Conservation (phyloP, 163 green algal species). For the Chlamydomonas reinhardtii region DNA sequence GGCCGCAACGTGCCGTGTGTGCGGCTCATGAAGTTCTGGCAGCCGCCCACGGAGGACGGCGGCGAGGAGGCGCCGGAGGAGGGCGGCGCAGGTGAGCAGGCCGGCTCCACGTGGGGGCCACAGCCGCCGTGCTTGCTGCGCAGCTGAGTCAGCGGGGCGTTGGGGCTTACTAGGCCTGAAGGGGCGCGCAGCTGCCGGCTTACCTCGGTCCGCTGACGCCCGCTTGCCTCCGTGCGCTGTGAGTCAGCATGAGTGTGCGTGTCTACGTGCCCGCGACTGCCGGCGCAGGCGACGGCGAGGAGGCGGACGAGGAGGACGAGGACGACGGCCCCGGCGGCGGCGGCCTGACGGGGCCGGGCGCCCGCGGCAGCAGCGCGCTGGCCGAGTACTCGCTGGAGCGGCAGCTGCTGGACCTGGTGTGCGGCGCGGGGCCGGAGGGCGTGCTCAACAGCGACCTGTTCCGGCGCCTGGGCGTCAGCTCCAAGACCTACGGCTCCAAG, state of each 20-base stretch:
- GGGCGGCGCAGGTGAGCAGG: conserved; percentile 12
- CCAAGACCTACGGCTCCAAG: conserved; percentile 9
- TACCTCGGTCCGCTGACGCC: no score
- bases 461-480: conserved; percentile 15
- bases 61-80: conserved; percentile 6
- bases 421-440: conserved; percentile 38
- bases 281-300: conserved; percentile 21
- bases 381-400: conserved; percentile 71
- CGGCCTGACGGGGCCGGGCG: background rate
- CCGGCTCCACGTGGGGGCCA: no score
- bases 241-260: no score
- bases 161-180: no score
- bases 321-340: background rate
- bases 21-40: conserved; percentile 58
- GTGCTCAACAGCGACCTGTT: conserved; percentile 45
- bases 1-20: conserved; percentile 63
- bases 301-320: conserved; percentile 46
- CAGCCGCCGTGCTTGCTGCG: no score
- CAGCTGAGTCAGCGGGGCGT: no score
- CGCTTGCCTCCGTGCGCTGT: no score
- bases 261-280: no score
- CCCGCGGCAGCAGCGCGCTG: background rate
- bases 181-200: background rate
- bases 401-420: conserved; percentile 66
- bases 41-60: background rate